Evolutionary conservation across 2,329 filamentous ascomycete genomes (phyloP).

Genomic region (Xylaria multiplex): DNA sequence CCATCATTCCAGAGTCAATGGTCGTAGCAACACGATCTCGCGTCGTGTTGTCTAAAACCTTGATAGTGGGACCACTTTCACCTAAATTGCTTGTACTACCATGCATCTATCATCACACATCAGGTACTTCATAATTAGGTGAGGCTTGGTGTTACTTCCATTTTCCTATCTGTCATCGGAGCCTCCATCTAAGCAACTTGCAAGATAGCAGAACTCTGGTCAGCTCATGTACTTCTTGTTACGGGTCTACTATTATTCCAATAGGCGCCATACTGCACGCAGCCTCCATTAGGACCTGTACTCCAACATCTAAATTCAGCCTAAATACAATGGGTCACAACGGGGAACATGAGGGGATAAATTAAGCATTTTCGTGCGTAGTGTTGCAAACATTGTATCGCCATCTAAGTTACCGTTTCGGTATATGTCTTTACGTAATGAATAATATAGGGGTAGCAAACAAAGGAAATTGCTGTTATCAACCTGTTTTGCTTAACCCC

Average conservation of each 20-base stretch:
- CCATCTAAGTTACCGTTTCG: neutral
- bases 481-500: too few relatives aligned
- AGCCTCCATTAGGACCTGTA: neutral
- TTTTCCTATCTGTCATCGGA: neutral
- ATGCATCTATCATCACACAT: neutral
- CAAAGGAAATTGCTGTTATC: too few relatives aligned
- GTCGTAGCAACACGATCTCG: neutral
- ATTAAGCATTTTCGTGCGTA: slow-evolving; percentile 10
- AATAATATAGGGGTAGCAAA: neutral
- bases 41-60: neutral
- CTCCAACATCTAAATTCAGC: slow-evolving; percentile 19
- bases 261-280: neutral
- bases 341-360: neutral
- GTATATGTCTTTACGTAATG: neutral
- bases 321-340: slow-evolving; percentile 3
- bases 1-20: neutral
- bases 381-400: neutral
- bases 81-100: neutral
- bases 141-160: neutral
- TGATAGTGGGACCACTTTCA: neutral
- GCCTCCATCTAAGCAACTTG: neutral
- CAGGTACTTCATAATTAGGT: neutral
- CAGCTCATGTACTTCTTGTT: neutral
- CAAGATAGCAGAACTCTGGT: neutral
- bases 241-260: neutral